These are phyloP conservation scores for Lizonia empirigonia DNA, from an alignment of 2,329 filamentous ascomycete genomes.

Conservation along the genomic window DNA sequence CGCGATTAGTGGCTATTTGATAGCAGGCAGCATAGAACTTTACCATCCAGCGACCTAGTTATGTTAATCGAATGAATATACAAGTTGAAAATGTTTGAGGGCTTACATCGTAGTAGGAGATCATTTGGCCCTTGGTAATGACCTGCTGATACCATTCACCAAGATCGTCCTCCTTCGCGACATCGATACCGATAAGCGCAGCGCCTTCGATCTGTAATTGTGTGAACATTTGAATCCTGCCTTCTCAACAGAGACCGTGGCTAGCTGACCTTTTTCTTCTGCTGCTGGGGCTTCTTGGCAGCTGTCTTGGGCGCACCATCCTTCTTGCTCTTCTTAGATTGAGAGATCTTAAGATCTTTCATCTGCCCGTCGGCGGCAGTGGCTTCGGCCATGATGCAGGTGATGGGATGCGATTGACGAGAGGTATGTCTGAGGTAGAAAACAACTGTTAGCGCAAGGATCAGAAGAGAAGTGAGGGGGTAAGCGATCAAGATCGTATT, in stretches of 20 bases:
- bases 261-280: conserved; percentile 55
- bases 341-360: conserved; percentile 51
- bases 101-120: conserved; percentile 98
- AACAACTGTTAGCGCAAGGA: conserved; percentile 16
- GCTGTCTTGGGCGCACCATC: conserved; percentile 40
- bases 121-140: conserved; percentile 94
- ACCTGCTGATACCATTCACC: conserved; percentile 97
- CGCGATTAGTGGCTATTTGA: not conserved
- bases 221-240: conserved; percentile 22
- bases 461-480: not conserved
- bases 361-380: conserved; percentile 50
- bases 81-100: conserved; percentile 42
- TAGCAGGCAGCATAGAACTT: not conserved
- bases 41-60: conserved; percentile 39
- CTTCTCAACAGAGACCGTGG: not conserved
- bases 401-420: not conserved
- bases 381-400: conserved; percentile 41
- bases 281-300: conserved; percentile 51
- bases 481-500: not conserved
- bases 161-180: conserved; percentile 84
- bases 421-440: conserved; percentile 3
- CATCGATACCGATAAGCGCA: conserved; percentile 83
- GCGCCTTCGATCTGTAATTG: conserved; percentile 59
- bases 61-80: conserved; percentile 4
- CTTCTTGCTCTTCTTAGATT: conserved; percentile 49